Base-by-base conservation (phyloP, 192 early-diverging fungal species). In the Coemansia sp. region DNA sequence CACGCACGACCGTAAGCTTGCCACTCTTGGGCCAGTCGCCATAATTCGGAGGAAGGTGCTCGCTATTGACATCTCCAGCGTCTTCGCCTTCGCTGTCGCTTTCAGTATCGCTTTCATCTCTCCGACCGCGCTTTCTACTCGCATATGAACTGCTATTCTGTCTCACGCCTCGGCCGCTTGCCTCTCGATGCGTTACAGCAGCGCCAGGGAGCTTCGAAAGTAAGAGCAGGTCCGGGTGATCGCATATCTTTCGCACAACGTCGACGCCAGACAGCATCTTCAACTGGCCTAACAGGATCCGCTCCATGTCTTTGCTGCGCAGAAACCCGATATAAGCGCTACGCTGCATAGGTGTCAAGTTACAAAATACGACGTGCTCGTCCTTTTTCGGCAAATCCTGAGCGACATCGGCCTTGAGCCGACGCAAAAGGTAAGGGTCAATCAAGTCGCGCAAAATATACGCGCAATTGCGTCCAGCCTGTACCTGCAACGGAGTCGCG, bases 361-460 rank as follows among this genome's bases (percentile, higher is more conserved):
- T 92, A 66, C 95, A 98, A 69, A 97, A 97, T 64, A 98, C 68
- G 13, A 97, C 90, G 57, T 96, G 94, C 70, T 99, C 97, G 3
- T 81, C 88, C 68, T 99, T 98, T 52, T 91, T 87, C 7, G 96
- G 96, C 63, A 98, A 74, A 72, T 97, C 93, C 1, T 86, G 67
- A 1, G 96, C 96, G 17, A 98, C 96, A 71, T 99, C 96, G 0
- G 73, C 89, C 73, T 99, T 99, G 77, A 96, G 88, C 7, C 97
- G 84, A 13, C 97, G 88, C 39, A 99, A 71, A 17, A 99, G 83
- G 73, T 96, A 98, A 6, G 97, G 97, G 23, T 91, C 90, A 69
- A 99, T 97, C 17, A 96, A 82, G 66, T 97, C 95, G 7, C 96
- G 89, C 21, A 99, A 77, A 3, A 95, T 89, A 49, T 89, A 88